phyloP scores from a whole-genome alignment of 2,329 filamentous ascomycete genomes.

The Trichoderma atroviride region DNA sequence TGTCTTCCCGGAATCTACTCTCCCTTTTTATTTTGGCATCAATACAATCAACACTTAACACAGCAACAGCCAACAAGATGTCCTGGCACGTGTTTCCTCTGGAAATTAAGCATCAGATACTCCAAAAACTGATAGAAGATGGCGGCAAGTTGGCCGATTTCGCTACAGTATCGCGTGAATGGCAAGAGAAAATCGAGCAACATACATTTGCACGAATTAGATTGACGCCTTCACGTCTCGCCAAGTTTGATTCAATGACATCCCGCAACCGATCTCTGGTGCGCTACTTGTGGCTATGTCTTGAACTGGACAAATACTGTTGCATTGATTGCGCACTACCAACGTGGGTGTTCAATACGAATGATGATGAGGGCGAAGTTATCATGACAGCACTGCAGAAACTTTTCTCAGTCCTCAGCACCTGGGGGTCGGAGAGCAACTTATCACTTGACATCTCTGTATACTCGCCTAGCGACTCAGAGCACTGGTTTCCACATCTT shows the following conservation, averaged over 20 bases:
- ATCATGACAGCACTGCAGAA: slow-evolving; percentile 29
- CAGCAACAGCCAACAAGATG: not conserved
- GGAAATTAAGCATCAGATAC: slow-evolving; percentile 26
- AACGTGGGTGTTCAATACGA: not conserved
- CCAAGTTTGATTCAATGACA: slow-evolving; percentile 35
- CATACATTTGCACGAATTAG: slow-evolving; percentile 38
- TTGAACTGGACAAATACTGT: slow-evolving; percentile 31
- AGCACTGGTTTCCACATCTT: slow-evolving; percentile 38
- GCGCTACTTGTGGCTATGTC: slow-evolving; percentile 31
- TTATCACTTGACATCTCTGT: slow-evolving; percentile 40
- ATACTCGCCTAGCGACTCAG: slow-evolving; percentile 39
- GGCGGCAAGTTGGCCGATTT: slow-evolving; percentile 31
- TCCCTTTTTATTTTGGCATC: too few species aligned
- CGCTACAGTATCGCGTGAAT: slow-evolving; percentile 39
- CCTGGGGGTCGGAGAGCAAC: slow-evolving; percentile 34
- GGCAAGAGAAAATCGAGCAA: slow-evolving; percentile 37
- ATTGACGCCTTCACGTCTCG: slow-evolving; percentile 36
- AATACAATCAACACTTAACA: not conserved
- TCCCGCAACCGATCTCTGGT: slow-evolving; percentile 36
- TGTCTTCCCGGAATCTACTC: too few species aligned
- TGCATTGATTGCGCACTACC: too few species aligned
- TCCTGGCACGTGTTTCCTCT: not conserved
- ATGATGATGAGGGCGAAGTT: slow-evolving; percentile 23
- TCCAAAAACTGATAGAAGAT: slow-evolving; percentile 31
- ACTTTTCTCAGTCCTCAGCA: slow-evolving; percentile 31